Percentiles rank a stretch among this genome's conserved stretches.
These are phyloP conservation scores for Apostasia shenzhenica DNA, from an alignment of 106 monocot genomes.

Conservation along the genomic window DNA sequence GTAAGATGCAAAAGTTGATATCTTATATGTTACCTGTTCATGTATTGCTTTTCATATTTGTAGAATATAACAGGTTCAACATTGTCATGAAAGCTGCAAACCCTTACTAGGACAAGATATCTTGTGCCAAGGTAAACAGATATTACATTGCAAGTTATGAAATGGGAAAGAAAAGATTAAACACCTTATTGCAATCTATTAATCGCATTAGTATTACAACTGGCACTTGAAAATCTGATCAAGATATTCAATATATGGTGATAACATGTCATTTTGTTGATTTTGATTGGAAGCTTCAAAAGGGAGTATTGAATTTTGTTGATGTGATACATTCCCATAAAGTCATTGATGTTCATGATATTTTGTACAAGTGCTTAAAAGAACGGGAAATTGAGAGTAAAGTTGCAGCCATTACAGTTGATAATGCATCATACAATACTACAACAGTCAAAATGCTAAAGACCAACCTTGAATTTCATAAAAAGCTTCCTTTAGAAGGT, in stretches of 20 bases:
- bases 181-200: not conserved
- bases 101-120: not conserved
- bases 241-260: not conserved
- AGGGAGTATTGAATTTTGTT: not conserved
- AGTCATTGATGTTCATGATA: too few species aligned
- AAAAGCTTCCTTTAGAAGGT: too few species aligned
- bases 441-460: too few species aligned
- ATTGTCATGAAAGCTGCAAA: not conserved
- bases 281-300: not conserved
- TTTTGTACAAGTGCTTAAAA: too few species aligned
- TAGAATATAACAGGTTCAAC: not conserved
- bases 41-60: not conserved
- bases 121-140: not conserved
- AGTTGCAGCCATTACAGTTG: too few species aligned
- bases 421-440: too few species aligned
- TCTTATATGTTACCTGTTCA: not conserved
- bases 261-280: not conserved
- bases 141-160: not conserved
- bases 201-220: not conserved
- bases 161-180: not conserved
- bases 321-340: too few species aligned
- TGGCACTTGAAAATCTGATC: not conserved
- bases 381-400: too few species aligned
- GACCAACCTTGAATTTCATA: too few species aligned
- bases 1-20: not conserved